A percentile compares a stretch with the other conserved stretches of the same genome.
These are phyloP conservation scores for Gossypium rotundifolium DNA, from an alignment of 345 rosid species.

Conservation along the genomic window DNA sequence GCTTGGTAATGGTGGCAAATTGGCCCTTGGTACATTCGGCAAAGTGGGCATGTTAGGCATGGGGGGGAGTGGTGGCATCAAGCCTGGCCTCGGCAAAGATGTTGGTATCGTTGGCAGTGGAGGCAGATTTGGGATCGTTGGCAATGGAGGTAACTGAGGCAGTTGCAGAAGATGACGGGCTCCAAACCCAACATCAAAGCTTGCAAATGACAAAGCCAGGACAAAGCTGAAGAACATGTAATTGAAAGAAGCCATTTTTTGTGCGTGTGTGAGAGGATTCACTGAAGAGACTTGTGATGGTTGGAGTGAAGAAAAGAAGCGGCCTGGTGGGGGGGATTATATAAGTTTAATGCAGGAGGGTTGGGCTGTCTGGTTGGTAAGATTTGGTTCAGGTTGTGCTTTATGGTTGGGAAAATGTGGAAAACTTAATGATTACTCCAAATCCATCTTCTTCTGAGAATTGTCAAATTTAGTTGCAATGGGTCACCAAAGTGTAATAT, in stretches of 20 bases:
- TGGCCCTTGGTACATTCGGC: slow-evolving; percentile 12
- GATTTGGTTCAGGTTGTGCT: background rate
- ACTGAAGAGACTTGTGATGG: background rate
- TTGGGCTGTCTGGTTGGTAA: background rate
- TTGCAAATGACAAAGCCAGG: slow-evolving; percentile 10
- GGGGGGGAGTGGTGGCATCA: slow-evolving; percentile 15
- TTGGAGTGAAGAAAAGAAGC: no score
- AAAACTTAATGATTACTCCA: background rate
- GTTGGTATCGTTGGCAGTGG: slow-evolving; percentile 13
- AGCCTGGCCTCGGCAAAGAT: background rate
- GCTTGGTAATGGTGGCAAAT: slow-evolving; percentile 24
- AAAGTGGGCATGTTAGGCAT: slow-evolving; percentile 2
- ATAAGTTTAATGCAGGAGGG: background rate
- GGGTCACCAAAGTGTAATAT: background rate
- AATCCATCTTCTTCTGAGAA: background rate
- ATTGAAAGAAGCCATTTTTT: slow-evolving; percentile 11
- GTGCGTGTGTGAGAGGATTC: background rate
- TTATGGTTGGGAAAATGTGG: background rate
- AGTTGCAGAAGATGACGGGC: slow-evolving; percentile 23
- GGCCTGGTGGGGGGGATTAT: background rate
- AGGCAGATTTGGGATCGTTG: slow-evolving; percentile 16
- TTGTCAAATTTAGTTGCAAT: background rate
- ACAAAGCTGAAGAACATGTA: background rate
- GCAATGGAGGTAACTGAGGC: slow-evolving; percentile 4
- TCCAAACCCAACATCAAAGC: background rate